Evolutionary conservation across 176 grass and related monocot species (phyloP), one percentile per base, ranked within the genome.

Genomic region (Bonia amplexicaulis): DNA sequence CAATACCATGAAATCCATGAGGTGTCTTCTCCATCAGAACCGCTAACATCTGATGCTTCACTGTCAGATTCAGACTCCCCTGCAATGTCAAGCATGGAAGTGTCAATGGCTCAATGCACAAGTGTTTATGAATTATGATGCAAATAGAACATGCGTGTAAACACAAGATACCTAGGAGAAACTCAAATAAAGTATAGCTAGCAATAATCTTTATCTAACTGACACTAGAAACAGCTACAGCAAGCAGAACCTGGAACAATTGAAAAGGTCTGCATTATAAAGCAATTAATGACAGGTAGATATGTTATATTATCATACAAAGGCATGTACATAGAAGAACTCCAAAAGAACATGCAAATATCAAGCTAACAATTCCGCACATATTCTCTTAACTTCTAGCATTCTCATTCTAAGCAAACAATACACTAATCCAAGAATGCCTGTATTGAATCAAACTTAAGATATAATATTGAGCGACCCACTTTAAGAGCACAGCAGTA

Each of bases 1-100:
- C 95, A 94, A 41, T 91, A 94, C 95, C 92, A 94, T 84, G 90
- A 88, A 82, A 97, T 97, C 95, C 92, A 97, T 74, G 95, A 94
- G 69, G 90, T 88, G 78, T 94, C 92, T 62, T 94, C 95, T 57
- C 87, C 89, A 65, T 94, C 92, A 70, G 90, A 97, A 79, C 92
- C 93, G 47, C 92, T 93, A 82, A 90, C 89, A 90, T 97, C 92
- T 83, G 94, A 93, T 72, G 85, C 94, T 82, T 97, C 92, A 85
- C 94, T 94, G 48, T 92, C 92, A 80, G 86, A 89, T 86, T 97
- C 90, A 84, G 88, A 97, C 42, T 94, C 92, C 35, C 85, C 92
- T 89, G 80, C 49, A 81, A 76, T 40, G 41, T 70, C 26, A 84
- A 80, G 25, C 11, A 84, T 75, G 52, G 7, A 69, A 70, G 23